Evolutionary conservation across 2,329 filamentous ascomycete genomes (phyloP), one percentile per base, ranked within the genome.

Genomic region (Raffaelea ambrosiae): DNA sequence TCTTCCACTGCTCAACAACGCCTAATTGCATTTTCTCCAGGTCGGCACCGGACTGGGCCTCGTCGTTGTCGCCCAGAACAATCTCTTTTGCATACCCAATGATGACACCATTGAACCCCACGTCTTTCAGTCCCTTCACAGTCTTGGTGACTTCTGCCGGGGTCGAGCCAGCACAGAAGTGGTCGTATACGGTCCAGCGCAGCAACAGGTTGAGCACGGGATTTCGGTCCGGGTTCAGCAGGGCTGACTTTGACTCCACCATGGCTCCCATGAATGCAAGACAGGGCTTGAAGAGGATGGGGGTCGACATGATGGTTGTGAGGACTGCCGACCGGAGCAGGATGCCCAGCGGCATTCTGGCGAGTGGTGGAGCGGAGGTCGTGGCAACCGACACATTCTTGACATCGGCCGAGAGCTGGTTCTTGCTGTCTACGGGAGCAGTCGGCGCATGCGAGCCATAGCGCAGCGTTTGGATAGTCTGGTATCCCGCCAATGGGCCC

Each of bases 91-190:
- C 88, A 59, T 94, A 94, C 44, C 86, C 82, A 40, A 95, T 72
- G 48, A 95, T 88, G 9, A 94, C 84, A 13, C 88, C 89, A 22
- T 78, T 79, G 60, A 87, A 95, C 2, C 90, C 89, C 40, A 90
- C 79, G 29, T 72, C 64, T 63, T 86, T 86, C 13, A 94, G 70
- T 2, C 73, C 70, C 1, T 72, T 60, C 35, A 87, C 77, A 1
- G 84, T 88, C 26, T 62, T 65, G 38, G 72, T 69, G 3, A 94
- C 84, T 64, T 95, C 86, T 1, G 63, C 58, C 0, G 75, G 71
- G 45, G 78, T 84, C 65, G 88, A 84, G 21, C 89, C 90, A 0
- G 87, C 87, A 63, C 90, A 95, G 66, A 94, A 95, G 58, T 95
- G 89, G 29, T 81, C 80, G 63, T 95, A 95, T 58, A 95, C 88